Evolutionary conservation across 177 flowering plant species (phyloP).

Genomic region (Vitis hybrid): DNA sequence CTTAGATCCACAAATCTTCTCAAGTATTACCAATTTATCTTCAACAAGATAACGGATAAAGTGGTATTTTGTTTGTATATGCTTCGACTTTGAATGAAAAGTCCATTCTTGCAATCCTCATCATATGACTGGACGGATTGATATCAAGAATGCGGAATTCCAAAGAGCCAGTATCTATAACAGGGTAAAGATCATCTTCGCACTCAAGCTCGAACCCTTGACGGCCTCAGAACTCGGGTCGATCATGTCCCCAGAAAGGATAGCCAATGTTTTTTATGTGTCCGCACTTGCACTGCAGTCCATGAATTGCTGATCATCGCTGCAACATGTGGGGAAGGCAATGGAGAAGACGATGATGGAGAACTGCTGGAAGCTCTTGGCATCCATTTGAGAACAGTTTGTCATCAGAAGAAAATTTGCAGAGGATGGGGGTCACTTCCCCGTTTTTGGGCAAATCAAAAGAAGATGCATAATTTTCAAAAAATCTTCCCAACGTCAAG

Average conservation of each 20-base stretch:
- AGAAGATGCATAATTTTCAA: too few relatives aligned
- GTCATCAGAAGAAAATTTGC: too few relatives aligned
- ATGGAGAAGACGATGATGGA: slow-evolving; percentile 8
- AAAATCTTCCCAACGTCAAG: too few relatives aligned
- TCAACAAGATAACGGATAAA: too few relatives aligned
- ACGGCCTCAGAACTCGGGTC: slow-evolving; percentile 23
- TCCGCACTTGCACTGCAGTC: slow-evolving; percentile 25
- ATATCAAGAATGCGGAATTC: slow-evolving; percentile 14
- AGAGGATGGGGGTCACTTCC: too few relatives aligned
- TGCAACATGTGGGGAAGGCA: neutral
- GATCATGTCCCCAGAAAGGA: slow-evolving; percentile 34
- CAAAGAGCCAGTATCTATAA: neutral
- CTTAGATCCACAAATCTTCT: too few relatives aligned
- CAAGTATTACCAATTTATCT: too few relatives aligned
- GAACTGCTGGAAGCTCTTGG: neutral
- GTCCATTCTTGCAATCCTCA: slow-evolving; percentile 21
- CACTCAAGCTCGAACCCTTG: slow-evolving; percentile 24
- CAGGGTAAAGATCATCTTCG: neutral
- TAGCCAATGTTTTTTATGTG: slow-evolving; percentile 6
- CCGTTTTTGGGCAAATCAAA: too few relatives aligned
- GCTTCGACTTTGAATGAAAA: too few relatives aligned
- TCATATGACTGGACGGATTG: neutral
- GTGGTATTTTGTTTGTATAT: too few relatives aligned
- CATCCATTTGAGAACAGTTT: too few relatives aligned
- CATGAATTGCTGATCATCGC: neutral